Evolutionary conservation across 768 basidiomycete genomes (phyloP).

Genomic region (Boletus reticuloceps): DNA sequence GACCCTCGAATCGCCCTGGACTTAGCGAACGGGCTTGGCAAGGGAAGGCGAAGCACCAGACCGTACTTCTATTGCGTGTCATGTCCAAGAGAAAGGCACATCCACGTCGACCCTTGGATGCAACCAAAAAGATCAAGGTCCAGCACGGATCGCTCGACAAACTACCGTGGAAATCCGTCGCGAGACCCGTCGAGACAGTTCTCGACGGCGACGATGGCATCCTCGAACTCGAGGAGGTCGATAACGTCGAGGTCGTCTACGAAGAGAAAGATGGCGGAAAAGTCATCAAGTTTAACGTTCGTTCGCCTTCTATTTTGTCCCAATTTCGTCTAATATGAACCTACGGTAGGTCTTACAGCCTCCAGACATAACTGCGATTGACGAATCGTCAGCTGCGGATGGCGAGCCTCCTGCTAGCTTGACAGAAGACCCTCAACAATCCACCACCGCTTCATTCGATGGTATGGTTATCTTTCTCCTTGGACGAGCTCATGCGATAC

Average conservation of each 20-base stretch:
- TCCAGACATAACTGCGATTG: background rate
- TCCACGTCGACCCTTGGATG: slow-evolving; percentile 1
- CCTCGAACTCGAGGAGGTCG: slow-evolving; percentile 90
- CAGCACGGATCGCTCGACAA: slow-evolving; percentile 48
- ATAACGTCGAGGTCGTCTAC: slow-evolving; percentile 85
- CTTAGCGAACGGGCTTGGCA: background rate
- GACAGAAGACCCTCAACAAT: background rate
- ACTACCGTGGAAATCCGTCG: slow-evolving; percentile 74
- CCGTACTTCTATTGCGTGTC: background rate
- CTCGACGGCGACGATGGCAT: slow-evolving; percentile 80
- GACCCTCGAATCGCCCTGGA: background rate
- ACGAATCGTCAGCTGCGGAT: background rate
- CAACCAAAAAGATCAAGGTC: slow-evolving; percentile 55
- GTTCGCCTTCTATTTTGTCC: slow-evolving; percentile 18
- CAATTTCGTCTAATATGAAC: slow-evolving; percentile 15
- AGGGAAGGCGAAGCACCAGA: no score
- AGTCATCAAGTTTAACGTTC: slow-evolving; percentile 72
- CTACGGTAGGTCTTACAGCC: slow-evolving; percentile 21
- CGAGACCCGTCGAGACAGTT: slow-evolving; percentile 54
- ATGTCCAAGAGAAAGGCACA: slow-evolving; percentile 26
- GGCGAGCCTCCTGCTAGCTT: background rate
- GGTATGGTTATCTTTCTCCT: slow-evolving; percentile 11
- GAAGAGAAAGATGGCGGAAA: slow-evolving; percentile 70
- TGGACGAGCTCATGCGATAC: background rate
- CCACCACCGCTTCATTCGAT: slow-evolving; percentile 16